Evolutionary conservation across 768 basidiomycete species (phyloP), one percentile per base, ranked within the genome.

Genomic region (Lactarius hatsudake): DNA sequence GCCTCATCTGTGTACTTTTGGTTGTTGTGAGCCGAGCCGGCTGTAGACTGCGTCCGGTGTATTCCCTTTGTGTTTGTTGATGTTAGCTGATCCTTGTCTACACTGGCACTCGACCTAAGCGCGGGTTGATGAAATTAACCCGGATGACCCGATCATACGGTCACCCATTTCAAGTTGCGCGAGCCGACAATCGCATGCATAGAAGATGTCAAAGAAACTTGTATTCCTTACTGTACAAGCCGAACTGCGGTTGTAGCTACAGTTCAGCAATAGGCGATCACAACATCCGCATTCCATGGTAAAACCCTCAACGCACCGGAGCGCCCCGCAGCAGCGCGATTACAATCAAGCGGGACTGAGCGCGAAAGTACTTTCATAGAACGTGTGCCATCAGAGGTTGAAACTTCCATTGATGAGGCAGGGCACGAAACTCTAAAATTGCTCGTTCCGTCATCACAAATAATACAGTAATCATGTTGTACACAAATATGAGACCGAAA

Each of bases 381-480:
- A 40, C 15, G 59, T 62, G 17, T 48, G 63, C 51, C 57, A 2
- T 59, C 38, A 6, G 62, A 62, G 8, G 54, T 59, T 26, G 57
- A 40, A 8, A 63, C 59, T 57, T 67, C 66, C 40, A 51, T 63
- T 43, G 38, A 54, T 57, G 4, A 67, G 38, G 32, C 48, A 63
- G 6, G 62, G 28, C 58, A 63, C 8, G 6, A n/a, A 51, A 15
- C n/a, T 26, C 23, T 23, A 26, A 51, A 26, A 13, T 26, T 51
- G 12, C 23, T 51, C 43, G 8, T 45, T 9, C 9, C 8, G 32
- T 34, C 32, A 45, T 43, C 10, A 12, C n/a, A 51, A 9, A n/a
- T 20, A 8, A 23, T 23, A 23, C 32, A 32, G 12, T 26, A 15
- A 26, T 51, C 9, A 36, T 36, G 12, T 13, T 48, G 9, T 5